Percentiles rank a stretch among this genome's conserved stretches.
phyloP scores from a whole-genome alignment of 139 green algal genomes.

The Zygnema cylindricum region DNA sequence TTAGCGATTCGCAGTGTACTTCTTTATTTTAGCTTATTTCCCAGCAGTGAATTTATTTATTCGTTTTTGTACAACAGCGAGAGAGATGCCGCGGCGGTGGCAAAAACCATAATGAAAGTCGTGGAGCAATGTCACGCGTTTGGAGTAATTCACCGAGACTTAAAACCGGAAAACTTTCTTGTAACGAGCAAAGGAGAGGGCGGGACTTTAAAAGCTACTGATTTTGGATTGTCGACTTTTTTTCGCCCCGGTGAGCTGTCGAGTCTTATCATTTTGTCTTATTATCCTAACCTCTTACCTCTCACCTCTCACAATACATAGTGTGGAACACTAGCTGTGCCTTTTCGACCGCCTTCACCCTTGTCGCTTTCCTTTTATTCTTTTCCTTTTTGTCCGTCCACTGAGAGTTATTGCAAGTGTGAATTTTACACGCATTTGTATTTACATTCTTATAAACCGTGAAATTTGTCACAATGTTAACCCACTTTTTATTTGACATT shows the following conservation, averaged over 20 bases:
- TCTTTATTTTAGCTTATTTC: too few relatives aligned
- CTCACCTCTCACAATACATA: too few relatives aligned
- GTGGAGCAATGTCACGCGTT: conserved; percentile 91
- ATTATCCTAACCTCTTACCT: neutral
- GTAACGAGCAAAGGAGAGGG: conserved; percentile 75
- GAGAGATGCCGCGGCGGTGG: conserved; percentile 79
- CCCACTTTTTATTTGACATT: neutral
- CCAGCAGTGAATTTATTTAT: too few relatives aligned
- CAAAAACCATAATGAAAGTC: conserved; percentile 86
- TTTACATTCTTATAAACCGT: neutral
- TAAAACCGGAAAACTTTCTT: conserved; percentile 97
- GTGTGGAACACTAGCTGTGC: too few relatives aligned
- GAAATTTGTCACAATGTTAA: too few relatives aligned
- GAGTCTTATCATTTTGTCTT: neutral
- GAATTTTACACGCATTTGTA: neutral
- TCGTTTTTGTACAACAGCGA: conserved; percentile 72
- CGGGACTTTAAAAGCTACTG: conserved; percentile 84
- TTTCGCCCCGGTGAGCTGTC: conserved; percentile 48
- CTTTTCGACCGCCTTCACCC: neutral
- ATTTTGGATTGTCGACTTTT: conserved; percentile 29
- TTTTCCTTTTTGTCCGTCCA: too few relatives aligned
- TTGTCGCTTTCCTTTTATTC: neutral
- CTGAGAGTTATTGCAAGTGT: neutral
- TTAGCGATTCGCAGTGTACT: too few relatives aligned
- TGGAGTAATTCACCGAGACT: conserved; percentile 89